A percentile compares a stretch with the other conserved stretches of the same genome.
Evolutionary conservation across 108 stramenopile species (phyloP).

Genomic region (Skeletonema tropicum): DNA sequence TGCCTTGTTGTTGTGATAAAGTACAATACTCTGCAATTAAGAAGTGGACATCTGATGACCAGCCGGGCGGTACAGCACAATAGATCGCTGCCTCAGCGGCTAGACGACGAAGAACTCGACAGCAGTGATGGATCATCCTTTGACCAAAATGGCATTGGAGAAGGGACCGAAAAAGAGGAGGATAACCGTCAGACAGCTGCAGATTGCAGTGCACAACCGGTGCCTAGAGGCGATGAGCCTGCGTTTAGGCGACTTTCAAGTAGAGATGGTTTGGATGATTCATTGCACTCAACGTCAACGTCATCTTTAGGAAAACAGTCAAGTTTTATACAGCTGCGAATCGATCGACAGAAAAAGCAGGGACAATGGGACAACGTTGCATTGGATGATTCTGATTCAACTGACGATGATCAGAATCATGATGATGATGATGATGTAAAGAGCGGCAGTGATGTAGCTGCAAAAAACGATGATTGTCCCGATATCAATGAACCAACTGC

Average conservation of each 20-base stretch:
- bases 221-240: neutral
- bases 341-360: neutral
- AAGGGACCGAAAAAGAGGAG: neutral
- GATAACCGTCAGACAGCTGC: neutral
- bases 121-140: neutral
- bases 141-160: neutral
- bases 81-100: neutral
- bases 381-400: neutral
- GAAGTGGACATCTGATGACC: neutral
- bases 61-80: neutral
- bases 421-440: neutral
- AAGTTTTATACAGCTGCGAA: neutral
- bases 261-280: neutral
- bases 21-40: too few species aligned
- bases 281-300: neutral
- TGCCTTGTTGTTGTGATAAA: too few species aligned
- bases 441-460: neutral
- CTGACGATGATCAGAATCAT: neutral
- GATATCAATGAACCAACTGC: neutral
- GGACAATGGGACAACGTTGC: neutral
- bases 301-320: neutral
- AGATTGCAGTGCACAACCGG: neutral
- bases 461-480: neutral
- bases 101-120: neutral
- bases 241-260: neutral